Evolutionary conservation across 2,329 filamentous ascomycete species (phyloP), one percentile per base, ranked within the genome.

Genomic region (Septoria petroselini): DNA sequence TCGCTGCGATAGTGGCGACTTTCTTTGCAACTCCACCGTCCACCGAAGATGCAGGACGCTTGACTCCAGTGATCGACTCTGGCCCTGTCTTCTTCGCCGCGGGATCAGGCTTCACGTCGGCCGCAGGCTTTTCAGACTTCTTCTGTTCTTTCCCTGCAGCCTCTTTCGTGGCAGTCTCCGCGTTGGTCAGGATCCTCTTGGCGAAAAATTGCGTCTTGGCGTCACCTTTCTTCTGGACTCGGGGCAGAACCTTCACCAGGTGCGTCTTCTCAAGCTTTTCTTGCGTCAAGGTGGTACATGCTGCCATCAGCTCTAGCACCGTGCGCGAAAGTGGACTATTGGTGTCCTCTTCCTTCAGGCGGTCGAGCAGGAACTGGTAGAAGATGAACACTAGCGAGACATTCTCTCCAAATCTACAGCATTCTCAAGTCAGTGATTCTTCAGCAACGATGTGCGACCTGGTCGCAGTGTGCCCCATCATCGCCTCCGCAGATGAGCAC

Each of bases 181-280:
- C 54, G 59, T 54, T 73, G 62, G 63, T 59, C n/a, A 77, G 68
- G 39, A 85, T 83, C 52, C 77, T 76, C 29, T 77, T 75, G 3
- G 85, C 79, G 39, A 84, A 70, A 3, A 75, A 76, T 59, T 84
- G 84, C 40, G 81, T 79, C 44, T 84, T 79, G 0, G 78, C 75
- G 60, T 86, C 83, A 19, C 81, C 84, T 60, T 81, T 82, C 61
- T 80, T 83, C 52, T 76, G 76, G 62, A 85, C 80, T 7, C 80
- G 76, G 53, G 80, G 80, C 33, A 82, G 75, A 12, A 86, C 78
- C 47, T 79, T 81, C 50, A 81, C 77, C 48, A 89, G 79, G 61
- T 86, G 86, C 33, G 82, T 78, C 53, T 79, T 82, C 57, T 83
- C 79, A 34, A 82, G 66, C 37, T 75, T 74, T 52, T 78, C 81